Evolutionary conservation across 495 filamentous ascomycete genomes (phyloP).

Genomic region (Penicillium daleae): DNA sequence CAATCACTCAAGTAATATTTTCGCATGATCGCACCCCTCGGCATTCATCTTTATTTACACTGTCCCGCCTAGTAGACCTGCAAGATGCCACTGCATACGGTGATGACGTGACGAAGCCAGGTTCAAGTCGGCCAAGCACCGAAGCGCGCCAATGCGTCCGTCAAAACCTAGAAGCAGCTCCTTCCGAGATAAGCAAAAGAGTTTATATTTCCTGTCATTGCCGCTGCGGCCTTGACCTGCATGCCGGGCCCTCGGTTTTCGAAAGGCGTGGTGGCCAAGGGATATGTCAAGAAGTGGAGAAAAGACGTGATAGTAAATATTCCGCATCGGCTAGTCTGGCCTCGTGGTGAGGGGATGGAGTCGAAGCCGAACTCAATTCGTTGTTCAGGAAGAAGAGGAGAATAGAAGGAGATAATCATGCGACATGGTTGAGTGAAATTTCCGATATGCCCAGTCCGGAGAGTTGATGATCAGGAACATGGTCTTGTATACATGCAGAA

Average conservation of each 20-base stretch:
- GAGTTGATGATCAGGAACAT: conserved; percentile 3
- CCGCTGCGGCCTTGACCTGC: not conserved
- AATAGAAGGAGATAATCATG: not conserved
- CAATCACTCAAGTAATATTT: not conserved
- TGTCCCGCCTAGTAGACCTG: not conserved
- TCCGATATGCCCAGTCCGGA: conserved; percentile 3
- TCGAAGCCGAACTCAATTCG: not conserved
- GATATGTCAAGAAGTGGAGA: conserved; percentile 30
- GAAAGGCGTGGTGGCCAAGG: conserved; percentile 10
- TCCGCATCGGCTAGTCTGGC: conserved; percentile 1
- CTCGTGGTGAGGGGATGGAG: not conserved
- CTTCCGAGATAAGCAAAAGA: not conserved
- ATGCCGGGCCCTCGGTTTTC: not conserved
- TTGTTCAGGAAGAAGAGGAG: not conserved
- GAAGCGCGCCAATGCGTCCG: not conserved
- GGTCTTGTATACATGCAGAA: conserved; percentile 12
- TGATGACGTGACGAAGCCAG: conserved; percentile 26
- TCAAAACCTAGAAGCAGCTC: not conserved
- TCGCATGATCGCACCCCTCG: not conserved
- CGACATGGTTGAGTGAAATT: not conserved
- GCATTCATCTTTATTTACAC: not conserved
- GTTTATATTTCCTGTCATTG: not conserved
- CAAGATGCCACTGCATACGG: conserved; percentile 24
- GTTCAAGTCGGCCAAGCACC: conserved; percentile 3
- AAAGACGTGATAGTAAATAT: conserved; percentile 21